These are phyloP conservation scores for Penicillium pancosmium DNA, from an alignment of 495 filamentous ascomycete genomes.

Conservation along the genomic window DNA sequence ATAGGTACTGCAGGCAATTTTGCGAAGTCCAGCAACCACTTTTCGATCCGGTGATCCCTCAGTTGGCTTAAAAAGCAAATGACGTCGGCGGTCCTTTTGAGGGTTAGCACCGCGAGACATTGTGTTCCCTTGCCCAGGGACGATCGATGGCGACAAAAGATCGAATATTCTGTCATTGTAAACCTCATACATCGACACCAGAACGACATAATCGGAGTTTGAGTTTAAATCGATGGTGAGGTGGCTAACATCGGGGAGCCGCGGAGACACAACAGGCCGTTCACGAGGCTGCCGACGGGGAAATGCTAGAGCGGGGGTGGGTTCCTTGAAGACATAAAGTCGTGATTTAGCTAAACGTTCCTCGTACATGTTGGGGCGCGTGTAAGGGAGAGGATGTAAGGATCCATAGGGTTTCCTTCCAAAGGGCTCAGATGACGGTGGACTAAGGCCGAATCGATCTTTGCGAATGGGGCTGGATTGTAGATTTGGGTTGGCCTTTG, in stretches of 20 bases:
- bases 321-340: constrained; percentile 52
- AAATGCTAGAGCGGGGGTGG: constrained; percentile 48
- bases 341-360: constrained; percentile 39
- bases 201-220: constrained; percentile 80
- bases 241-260: constrained; percentile 72
- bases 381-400: constrained; percentile 22
- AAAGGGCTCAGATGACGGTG: constrained; percentile 16
- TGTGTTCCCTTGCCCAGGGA: constrained; percentile 39
- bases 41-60: constrained; percentile 84
- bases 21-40: constrained; percentile 86
- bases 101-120: constrained; percentile 43
- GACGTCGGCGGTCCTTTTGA: constrained; percentile 72
- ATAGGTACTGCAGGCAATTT: constrained; percentile 83
- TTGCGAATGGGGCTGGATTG: constrained; percentile 11
- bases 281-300: constrained; percentile 62
- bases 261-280: constrained; percentile 66
- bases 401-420: constrained; percentile 19
- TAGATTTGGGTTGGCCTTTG: constrained; percentile 9
- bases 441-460: constrained; percentile 10
- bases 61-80: constrained; percentile 84
- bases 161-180: constrained; percentile 99
- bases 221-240: constrained; percentile 67
- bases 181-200: constrained; percentile 98
- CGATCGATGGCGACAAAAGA: constrained; percentile 65
- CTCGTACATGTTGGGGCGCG: constrained; percentile 21